Conservation (phyloP, 257 asterid species). For the Salvia miltiorrhiza region DNA sequence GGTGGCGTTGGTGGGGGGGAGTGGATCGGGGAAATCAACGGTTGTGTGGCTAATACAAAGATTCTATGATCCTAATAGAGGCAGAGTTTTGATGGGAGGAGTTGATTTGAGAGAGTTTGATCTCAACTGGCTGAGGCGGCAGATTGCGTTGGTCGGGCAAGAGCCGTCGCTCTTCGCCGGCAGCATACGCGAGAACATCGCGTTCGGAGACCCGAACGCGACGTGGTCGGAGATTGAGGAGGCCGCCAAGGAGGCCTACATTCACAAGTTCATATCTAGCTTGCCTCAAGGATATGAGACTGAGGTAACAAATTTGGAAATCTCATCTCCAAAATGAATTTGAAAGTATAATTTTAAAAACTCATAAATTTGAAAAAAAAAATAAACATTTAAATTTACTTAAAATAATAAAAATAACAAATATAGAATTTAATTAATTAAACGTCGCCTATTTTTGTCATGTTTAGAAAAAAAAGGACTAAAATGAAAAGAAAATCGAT, state of each 20-base stretch:
- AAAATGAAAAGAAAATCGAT: too few species aligned
- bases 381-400: too few species aligned
- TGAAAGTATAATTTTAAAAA: too few species aligned
- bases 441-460: too few species aligned
- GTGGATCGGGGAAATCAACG: constrained; percentile 89
- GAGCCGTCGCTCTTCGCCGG: constrained; percentile 83
- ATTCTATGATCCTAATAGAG: constrained; percentile 73
- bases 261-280: constrained; percentile 71
- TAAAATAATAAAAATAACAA: too few species aligned
- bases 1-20: constrained; percentile 82
- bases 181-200: constrained; percentile 70
- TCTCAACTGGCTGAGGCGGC: constrained; percentile 66
- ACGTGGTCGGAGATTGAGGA: constrained; percentile 78
- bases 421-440: too few species aligned
- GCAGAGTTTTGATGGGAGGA: constrained; percentile 60
- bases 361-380: too few species aligned
- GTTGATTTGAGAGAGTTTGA: constrained; percentile 59
- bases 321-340: background rate
- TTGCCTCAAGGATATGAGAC: constrained; percentile 89
- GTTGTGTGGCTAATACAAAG: constrained; percentile 74
- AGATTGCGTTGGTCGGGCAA: constrained; percentile 75
- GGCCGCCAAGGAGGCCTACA: constrained; percentile 76
- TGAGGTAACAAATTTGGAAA: constrained; percentile 43
- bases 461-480: too few species aligned
- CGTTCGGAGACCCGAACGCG: constrained; percentile 61